Base-by-base conservation (phyloP, 805 yeast genomes). In the Pichia sporocuriosa region DNA sequence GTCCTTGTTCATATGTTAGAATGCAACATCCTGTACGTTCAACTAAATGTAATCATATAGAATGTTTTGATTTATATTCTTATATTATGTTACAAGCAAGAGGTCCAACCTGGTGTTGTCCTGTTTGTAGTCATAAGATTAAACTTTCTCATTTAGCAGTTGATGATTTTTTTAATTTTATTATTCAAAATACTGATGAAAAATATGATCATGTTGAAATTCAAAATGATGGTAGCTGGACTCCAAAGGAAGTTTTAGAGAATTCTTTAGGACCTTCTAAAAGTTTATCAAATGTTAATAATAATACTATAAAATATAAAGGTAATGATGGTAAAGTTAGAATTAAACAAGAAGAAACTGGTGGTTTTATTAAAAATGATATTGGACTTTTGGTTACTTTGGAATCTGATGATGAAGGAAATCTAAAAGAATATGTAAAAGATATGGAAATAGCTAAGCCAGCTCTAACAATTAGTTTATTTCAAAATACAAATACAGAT, bases 61-160 rank as follows among this genome's bases (percentile, higher is more conserved):
- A 84, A 53, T 89, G 97, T 57, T 86, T 89, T 58, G 98, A 93
- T 61, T 89, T 85, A 0, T 59, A 70, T 27, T 75, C 84, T 33
- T 93, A 75, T 55, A 52, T 93, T 9, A 75, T 77, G 53, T 69
- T 88, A 33, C 97, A 90, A 58, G 68, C 69, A 42, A 90, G 83
- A 56, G 76, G 84, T 0, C 83, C 96, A 0, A 75, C 84, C 0
- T 90, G 97, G 97, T 65, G 65, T 39, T 93, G 98, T 56, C 96
- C 97, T 0, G 70, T 86, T 4, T 93, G 98, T 57, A 74, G 73
- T 46, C 65, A 62, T 5, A 56, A 55, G 3, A 63, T 86, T 3
- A 61, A 67, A 2, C 64, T 79, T 13, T 71, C 72, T 13, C 81
- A 80, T 46, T 57, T 93, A 40, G 79, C 82, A 0, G 66, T 88